Percentiles rank a stretch among this genome's conserved stretches.
Conservation (phyloP, 495 filamentous ascomycete species). For the Neurospora sp. region DNA sequence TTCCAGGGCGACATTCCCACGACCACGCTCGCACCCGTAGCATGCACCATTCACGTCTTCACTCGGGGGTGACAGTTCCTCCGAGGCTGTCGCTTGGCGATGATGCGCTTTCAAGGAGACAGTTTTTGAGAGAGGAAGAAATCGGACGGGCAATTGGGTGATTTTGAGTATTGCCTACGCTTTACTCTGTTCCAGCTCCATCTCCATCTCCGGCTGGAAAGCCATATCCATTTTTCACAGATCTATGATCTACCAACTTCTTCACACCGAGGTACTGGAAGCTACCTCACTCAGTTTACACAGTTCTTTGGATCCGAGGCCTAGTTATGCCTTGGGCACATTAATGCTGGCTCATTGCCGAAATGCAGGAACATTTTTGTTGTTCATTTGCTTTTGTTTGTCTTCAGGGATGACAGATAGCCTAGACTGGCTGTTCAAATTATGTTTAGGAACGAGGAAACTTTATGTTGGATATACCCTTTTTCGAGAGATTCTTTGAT, state of each 20-base stretch:
- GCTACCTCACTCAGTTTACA: not conserved
- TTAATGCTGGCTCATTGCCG: not conserved
- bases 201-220: not conserved
- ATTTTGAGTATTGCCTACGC: not conserved
- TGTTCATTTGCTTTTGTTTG: not conserved
- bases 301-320: not conserved
- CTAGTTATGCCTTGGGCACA: not conserved
- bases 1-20: conserved; percentile 18
- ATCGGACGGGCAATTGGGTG: conserved; percentile 38
- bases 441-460: not conserved
- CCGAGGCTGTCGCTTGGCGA: conserved; percentile 30
- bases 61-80: conserved; percentile 32
- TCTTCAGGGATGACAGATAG: not conserved
- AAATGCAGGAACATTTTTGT: not conserved
- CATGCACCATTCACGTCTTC: conserved; percentile 23
- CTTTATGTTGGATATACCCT: not conserved
- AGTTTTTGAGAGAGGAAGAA: conserved; percentile 25
- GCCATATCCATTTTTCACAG: not conserved
- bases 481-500: not conserved
- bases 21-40: conserved; percentile 4
- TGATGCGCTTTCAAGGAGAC: conserved; percentile 26
- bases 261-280: not conserved
- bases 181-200: not conserved
- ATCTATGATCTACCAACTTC: not conserved
- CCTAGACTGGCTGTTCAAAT: not conserved